A percentile compares a stretch with the other conserved stretches of the same genome.
These are phyloP conservation scores for Penicillium sp. DNA, from an alignment of 2,329 filamentous ascomycete genomes.

Conservation along the genomic window DNA sequence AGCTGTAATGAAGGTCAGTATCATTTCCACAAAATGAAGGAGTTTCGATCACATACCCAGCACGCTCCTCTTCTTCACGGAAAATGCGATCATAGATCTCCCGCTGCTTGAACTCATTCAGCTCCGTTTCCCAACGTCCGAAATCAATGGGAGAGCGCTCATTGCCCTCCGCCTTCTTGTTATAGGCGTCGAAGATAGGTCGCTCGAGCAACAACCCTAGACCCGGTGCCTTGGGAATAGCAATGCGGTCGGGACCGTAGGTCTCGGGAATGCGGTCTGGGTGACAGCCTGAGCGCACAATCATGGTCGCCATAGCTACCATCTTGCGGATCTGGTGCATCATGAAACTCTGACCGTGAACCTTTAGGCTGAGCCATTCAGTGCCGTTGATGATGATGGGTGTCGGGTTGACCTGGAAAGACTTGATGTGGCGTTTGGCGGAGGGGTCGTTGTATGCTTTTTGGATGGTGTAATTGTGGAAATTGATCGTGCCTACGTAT, in stretches of 20 bases:
- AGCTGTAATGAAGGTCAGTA: conserved; percentile 49
- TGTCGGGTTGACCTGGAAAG: conserved; percentile 74
- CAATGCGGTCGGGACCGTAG: conserved; percentile 72
- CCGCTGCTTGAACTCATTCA: conserved; percentile 85
- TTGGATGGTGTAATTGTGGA: conserved; percentile 96
- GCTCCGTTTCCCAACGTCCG: conserved; percentile 71
- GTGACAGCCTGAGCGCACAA: conserved; percentile 81
- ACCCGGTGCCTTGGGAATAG: conserved; percentile 91
- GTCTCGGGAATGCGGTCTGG: conserved; percentile 70
- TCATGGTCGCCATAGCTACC: conserved; percentile 86
- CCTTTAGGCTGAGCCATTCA: conserved; percentile 93
- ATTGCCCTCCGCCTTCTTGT: conserved; percentile 67
- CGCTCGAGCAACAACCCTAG: conserved; percentile 85
- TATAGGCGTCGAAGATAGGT: conserved; percentile 90
- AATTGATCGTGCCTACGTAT: conserved; percentile 86
- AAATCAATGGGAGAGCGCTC: conserved; percentile 75
- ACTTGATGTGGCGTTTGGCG: conserved; percentile 87
- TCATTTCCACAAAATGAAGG: background rate
- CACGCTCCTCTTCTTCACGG: conserved; percentile 81
- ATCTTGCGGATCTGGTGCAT: conserved; percentile 99
- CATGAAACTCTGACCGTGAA: conserved; percentile 99
- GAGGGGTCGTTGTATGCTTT: conserved; percentile 81
- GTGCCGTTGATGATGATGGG: conserved; percentile 87
- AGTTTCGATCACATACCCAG: conserved; percentile 68
- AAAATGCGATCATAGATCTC: conserved; percentile 94